Evolutionary conservation across 208 protist species (phyloP).

Genomic region (Trypanosoma vivax): DNA sequence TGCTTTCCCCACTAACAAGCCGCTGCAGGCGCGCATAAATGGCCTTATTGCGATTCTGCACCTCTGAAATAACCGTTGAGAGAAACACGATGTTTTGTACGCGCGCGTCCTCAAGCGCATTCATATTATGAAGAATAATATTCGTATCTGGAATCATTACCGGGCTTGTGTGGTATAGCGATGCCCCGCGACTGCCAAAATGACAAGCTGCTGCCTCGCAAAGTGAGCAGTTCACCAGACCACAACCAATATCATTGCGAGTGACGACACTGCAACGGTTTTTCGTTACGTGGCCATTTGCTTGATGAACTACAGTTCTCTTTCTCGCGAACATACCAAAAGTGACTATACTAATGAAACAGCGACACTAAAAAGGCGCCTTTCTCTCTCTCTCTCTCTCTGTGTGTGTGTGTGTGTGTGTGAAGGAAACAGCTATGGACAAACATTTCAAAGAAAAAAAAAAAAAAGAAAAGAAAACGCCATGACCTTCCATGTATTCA

Average conservation of each 20-base stretch:
- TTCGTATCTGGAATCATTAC: slow-evolving; percentile 88
- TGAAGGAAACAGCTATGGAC: too few species aligned
- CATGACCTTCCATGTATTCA: too few species aligned
- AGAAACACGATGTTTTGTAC: slow-evolving; percentile 86
- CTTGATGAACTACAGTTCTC: slow-evolving; percentile 36
- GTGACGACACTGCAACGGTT: slow-evolving; percentile 25
- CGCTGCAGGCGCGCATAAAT: slow-evolving; percentile 83
- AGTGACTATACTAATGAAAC: background rate
- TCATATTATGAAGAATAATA: slow-evolving; percentile 92
- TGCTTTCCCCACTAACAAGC: slow-evolving; percentile 53
- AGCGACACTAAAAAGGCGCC: too few species aligned
- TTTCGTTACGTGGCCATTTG: slow-evolving; percentile 19
- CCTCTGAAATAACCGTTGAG: slow-evolving; percentile 85
- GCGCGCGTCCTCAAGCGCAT: slow-evolving; percentile 68
- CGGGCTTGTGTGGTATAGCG: slow-evolving; percentile 18
- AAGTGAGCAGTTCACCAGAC: slow-evolving; percentile 43
- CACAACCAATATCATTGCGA: slow-evolving; percentile 80
- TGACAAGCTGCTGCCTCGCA: slow-evolving; percentile 30
- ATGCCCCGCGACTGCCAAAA: slow-evolving; percentile 14
- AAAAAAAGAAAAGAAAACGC: too few species aligned
- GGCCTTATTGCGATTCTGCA: slow-evolving; percentile 84
- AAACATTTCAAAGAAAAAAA: too few species aligned
- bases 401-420: too few species aligned
- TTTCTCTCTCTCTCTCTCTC: too few species aligned
- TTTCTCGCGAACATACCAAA: slow-evolving; percentile 80